Evolutionary conservation across 2,329 filamentous ascomycete genomes (phyloP).

Genomic region (Myrmaecium sp.): DNA sequence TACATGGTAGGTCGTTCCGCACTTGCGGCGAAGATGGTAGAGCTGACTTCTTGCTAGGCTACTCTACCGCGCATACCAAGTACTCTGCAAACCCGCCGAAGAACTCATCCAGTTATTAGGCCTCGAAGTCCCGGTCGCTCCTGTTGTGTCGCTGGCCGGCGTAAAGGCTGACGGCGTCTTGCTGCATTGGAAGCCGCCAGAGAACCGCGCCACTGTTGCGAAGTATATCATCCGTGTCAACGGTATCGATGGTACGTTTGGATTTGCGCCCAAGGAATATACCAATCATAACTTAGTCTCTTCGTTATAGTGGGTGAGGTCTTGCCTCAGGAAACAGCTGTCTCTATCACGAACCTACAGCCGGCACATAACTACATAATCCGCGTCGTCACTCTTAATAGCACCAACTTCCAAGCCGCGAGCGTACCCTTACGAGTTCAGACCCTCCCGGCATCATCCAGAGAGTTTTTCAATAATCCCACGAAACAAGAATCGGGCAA

Average conservation of each 20-base stretch:
- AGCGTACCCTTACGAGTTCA: constrained; percentile 72
- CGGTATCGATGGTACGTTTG: constrained; percentile 59
- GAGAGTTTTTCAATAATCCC: constrained; percentile 32
- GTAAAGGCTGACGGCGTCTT: constrained; percentile 78
- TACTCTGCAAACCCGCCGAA: constrained; percentile 77
- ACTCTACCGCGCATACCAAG: constrained; percentile 70
- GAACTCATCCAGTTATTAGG: constrained; percentile 82
- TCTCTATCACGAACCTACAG: constrained; percentile 74
- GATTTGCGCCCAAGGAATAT: no score
- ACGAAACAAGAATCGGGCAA: constrained; percentile 24
- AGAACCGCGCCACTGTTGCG: constrained; percentile 48
- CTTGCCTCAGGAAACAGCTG: constrained; percentile 63
- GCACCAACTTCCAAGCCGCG: constrained; percentile 81
- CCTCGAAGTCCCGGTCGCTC: constrained; percentile 80
- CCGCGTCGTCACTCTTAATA: constrained; percentile 77
- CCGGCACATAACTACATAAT: constrained; percentile 87
- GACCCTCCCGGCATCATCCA: constrained; percentile 36
- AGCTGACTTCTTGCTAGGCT: constrained; percentile 39
- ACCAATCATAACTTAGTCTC: constrained; percentile 6
- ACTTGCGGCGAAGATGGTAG: no score
- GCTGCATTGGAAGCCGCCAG: constrained; percentile 74
- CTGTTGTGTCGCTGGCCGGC: constrained; percentile 76
- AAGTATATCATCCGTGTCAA: constrained; percentile 91
- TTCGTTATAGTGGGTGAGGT: constrained; percentile 58
- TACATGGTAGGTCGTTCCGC: no score